These are phyloP conservation scores for Saccharomycopsis hybrid DNA, from an alignment of 1,139 yeast genomes.

Conservation along the genomic window DNA sequence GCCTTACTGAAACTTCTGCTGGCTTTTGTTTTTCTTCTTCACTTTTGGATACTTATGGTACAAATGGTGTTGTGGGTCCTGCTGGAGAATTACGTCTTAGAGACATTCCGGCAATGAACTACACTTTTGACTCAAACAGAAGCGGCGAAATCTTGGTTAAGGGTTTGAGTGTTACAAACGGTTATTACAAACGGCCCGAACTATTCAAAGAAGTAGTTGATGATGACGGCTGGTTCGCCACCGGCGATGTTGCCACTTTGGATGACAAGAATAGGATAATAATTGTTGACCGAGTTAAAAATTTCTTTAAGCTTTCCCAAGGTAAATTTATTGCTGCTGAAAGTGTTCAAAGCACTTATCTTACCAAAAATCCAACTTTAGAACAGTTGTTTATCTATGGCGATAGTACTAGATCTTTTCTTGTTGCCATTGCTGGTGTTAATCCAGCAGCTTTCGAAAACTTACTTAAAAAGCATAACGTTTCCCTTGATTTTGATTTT, in stretches of 20 bases:
- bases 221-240: conserved; percentile 50
- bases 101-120: conserved; percentile 48
- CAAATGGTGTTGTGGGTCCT: conserved; percentile 45
- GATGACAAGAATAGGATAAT: conserved; percentile 35
- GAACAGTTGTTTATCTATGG: conserved; percentile 43
- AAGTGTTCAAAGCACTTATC: conserved; percentile 44
- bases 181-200: conserved; percentile 40
- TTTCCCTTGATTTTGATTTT: background rate
- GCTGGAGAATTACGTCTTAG: conserved; percentile 42
- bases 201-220: conserved; percentile 36
- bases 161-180: conserved; percentile 40
- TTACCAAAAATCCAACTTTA: conserved; percentile 35
- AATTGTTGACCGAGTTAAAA: conserved; percentile 49
- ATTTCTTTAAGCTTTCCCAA: conserved; percentile 50
- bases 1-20: conserved; percentile 41
- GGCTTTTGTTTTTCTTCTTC: conserved; percentile 44
- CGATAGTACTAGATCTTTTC: conserved; percentile 37
- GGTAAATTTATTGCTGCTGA: conserved; percentile 56
- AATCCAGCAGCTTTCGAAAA: conserved; percentile 21
- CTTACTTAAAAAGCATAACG: background rate
- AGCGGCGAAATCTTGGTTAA: conserved; percentile 38
- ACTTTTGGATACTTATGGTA: conserved; percentile 9
- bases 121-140: conserved; percentile 34
- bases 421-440: conserved; percentile 45
- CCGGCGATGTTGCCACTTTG: conserved; percentile 50